Evolutionary conservation across 2,329 filamentous ascomycete genomes (phyloP), one percentile per base, ranked within the genome.

Genomic region (Emergomyces pasteurianus): DNA sequence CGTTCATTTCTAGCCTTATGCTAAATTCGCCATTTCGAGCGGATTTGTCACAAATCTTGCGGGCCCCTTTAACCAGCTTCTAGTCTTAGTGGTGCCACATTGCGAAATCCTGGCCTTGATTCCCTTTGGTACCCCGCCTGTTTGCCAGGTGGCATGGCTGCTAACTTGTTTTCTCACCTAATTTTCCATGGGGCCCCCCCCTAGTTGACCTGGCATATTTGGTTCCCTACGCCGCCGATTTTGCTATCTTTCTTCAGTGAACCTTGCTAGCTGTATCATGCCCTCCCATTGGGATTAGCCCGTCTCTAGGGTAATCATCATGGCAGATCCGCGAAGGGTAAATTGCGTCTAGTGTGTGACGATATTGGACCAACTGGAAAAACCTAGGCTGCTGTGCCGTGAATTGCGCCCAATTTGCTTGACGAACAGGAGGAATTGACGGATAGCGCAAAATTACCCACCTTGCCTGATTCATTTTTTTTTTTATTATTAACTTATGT

Each of bases 31-130:
- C 56, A 49, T 34, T 49, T 55, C 21, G 59, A 23, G 16, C 31
- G 16, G 40, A 57, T 46, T 57, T 46, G 55, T 42, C 53, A 40
- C 36, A 56, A 42, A 21, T 16, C 53, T 56, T 56, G 53, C 53
- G 18, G 36, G 21, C 14, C 54, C 28, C 31, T 43, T 38, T 23
- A 58, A 38, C 57, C 23, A 42, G 3, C 46, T 21, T 50, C 57
- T 18, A 54, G 46, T 54, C 46, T 42, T 53, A 62, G 59, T 65
- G 63, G 62, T 63, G 62, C 63, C 62, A 63, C 63, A 63, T 65
- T 56, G 58, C 55, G 53, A n/a, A 40, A 49, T 34, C 26, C n/a
- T 21, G 23, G 10, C 55, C 36, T 43, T 16, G 23, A 36, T 50
- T 60, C 26, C 18, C 28, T 21, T 40, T 21, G 16, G 49, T 59